Conservation (phyloP, 1,284 basidiomycete species). For the Heliocybe sulcata region DNA sequence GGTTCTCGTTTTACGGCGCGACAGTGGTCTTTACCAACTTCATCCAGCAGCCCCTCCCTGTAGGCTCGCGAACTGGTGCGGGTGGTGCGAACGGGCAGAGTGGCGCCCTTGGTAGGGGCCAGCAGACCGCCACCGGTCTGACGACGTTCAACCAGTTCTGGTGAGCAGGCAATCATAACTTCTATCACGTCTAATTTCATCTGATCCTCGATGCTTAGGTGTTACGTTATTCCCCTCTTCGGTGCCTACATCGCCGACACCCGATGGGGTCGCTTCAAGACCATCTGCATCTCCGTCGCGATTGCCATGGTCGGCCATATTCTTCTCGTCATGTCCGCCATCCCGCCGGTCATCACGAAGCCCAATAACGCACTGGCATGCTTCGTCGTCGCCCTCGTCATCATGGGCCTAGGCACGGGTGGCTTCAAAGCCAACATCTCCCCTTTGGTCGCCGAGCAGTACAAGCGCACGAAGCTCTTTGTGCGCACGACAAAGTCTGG, state of each 20-base stretch:
- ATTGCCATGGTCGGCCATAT: slow-evolving; percentile 64
- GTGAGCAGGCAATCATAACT: slow-evolving; percentile 20
- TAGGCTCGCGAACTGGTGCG: slow-evolving; percentile 63
- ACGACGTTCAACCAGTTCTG: slow-evolving; percentile 61
- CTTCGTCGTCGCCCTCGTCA: slow-evolving; percentile 59
- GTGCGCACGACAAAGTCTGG: slow-evolving; percentile 49
- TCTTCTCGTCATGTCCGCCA: slow-evolving; percentile 64
- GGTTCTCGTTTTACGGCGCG: slow-evolving; percentile 69
- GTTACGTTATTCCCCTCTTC: slow-evolving; percentile 50
- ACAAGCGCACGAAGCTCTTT: slow-evolving; percentile 49
- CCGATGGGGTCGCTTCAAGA: slow-evolving; percentile 70
- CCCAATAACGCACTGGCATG: slow-evolving; percentile 47
- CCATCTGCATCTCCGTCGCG: slow-evolving; percentile 48
- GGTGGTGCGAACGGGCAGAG: slow-evolving; percentile 45
- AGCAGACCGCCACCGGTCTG: slow-evolving; percentile 63
- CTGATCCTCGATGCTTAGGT: slow-evolving; percentile 25
- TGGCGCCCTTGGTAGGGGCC: slow-evolving; percentile 65
- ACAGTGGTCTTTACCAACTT: slow-evolving; percentile 68
- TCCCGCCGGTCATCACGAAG: slow-evolving; percentile 66
- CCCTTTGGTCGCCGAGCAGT: slow-evolving; percentile 77
- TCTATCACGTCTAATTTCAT: background rate
- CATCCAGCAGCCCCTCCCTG: slow-evolving; percentile 64
- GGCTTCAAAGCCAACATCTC: slow-evolving; percentile 80
- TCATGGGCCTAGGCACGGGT: slow-evolving; percentile 67
- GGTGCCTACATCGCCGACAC: slow-evolving; percentile 77